These are phyloP conservation scores for Trichoderma brevicompactum DNA, from an alignment of 2,329 filamentous ascomycete genomes.

Conservation along the genomic window DNA sequence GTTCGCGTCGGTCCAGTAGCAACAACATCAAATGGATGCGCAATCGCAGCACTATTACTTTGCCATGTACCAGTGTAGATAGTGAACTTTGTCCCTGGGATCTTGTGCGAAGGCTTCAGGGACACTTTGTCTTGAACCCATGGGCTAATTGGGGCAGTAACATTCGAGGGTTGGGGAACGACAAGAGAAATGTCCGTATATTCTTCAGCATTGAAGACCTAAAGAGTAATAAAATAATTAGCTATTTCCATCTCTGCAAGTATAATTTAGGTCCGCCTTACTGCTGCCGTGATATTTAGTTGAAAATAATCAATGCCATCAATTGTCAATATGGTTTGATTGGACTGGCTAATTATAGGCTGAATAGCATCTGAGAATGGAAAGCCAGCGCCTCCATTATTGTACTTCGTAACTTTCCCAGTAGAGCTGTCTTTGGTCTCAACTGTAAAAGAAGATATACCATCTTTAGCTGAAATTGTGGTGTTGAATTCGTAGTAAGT, in stretches of 20 bases:
- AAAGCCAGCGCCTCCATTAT: constrained; percentile 6
- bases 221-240: neutral
- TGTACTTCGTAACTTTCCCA: neutral
- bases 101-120: neutral
- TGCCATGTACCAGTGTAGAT: constrained; percentile 3
- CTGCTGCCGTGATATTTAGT: constrained; percentile 1
- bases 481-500: neutral
- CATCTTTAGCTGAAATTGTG: neutral
- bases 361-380: neutral
- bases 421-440: neutral
- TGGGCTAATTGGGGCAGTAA: neutral
- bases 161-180: neutral
- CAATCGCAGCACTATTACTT: neutral
- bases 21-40: constrained; percentile 2
- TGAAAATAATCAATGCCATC: neutral
- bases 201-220: constrained; percentile 4
- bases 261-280: neutral
- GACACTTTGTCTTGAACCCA: neutral
- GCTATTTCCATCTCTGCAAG: too few species aligned
- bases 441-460: constrained; percentile 13
- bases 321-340: neutral
- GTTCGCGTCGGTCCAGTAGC: neutral
- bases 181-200: neutral
- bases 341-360: neutral
- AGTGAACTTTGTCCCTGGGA: neutral